These are phyloP conservation scores for Kodamaea laetipori DNA, from an alignment of 805 yeast genomes.

Conservation along the genomic window DNA sequence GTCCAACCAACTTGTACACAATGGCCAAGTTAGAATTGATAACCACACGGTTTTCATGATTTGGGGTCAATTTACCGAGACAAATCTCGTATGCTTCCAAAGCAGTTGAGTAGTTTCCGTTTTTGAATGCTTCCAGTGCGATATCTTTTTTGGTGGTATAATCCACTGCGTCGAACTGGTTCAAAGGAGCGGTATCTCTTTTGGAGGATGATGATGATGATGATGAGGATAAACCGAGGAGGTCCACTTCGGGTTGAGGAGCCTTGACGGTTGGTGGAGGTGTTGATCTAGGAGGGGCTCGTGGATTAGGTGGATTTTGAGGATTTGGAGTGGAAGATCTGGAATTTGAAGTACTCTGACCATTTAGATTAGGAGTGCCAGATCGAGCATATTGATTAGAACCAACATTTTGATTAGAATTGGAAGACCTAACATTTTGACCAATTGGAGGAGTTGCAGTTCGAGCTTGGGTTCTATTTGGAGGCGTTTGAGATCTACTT, in stretches of 20 bases:
- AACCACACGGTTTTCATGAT: constrained; percentile 66
- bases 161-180: constrained; percentile 43
- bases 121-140: constrained; percentile 66
- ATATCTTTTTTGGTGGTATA: constrained; percentile 51
- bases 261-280: constrained; percentile 10
- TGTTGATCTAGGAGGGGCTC: constrained; percentile 13
- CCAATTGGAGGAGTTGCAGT: no score
- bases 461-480: no score
- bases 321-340: not conserved
- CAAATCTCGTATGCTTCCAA: constrained; percentile 57
- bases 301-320: not conserved
- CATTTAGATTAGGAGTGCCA: no score
- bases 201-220: constrained; percentile 8
- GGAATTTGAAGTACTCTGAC: no score
- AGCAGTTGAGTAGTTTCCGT: constrained; percentile 83
- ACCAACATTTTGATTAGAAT: no score
- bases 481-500: no score
- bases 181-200: constrained; percentile 26
- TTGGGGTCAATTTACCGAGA: constrained; percentile 53
- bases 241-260: constrained; percentile 26
- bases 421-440: no score
- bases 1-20: constrained; percentile 18
- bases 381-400: no score
- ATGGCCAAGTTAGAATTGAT: constrained; percentile 74
- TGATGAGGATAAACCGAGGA: constrained; percentile 27